Evolutionary conservation across 2,329 filamentous ascomycete genomes (phyloP).

Genomic region (Hymenoscyphus linearis): DNA sequence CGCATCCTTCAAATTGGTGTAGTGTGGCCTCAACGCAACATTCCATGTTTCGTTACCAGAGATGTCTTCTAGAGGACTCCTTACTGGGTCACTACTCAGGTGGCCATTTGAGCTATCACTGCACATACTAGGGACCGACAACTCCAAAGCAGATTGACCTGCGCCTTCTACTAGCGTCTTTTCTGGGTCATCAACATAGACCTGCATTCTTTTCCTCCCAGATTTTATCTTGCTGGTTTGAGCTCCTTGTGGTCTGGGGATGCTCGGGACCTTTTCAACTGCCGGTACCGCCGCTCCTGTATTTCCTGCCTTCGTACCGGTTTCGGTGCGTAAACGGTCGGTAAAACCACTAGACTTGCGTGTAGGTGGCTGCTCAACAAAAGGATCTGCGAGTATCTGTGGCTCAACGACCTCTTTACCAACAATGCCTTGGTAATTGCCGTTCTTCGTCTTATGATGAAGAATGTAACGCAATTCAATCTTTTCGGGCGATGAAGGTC

Average conservation of each 20-base stretch:
- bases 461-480: constrained; percentile 22
- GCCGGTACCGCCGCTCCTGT: background rate
- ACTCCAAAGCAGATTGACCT: background rate
- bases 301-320: background rate
- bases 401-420: constrained; percentile 21
- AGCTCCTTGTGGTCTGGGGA: background rate
- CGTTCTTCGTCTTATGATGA: constrained; percentile 24
- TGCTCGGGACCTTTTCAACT: background rate
- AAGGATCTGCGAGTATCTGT: constrained; percentile 25
- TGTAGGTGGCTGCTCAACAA: constrained; percentile 13
- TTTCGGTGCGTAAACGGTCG: constrained; percentile 15
- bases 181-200: constrained; percentile 13
- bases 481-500: constrained; percentile 23
- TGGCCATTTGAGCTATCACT: constrained; percentile 13
- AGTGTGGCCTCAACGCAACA: constrained; percentile 28
- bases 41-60: constrained; percentile 22
- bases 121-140: constrained; percentile 15
- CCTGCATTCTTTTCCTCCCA: background rate
- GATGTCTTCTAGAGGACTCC: constrained; percentile 15
- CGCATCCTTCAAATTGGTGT: constrained; percentile 21
- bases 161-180: constrained; percentile 19
- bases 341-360: constrained; percentile 19
- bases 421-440: constrained; percentile 22
- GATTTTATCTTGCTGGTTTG: background rate
- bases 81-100: constrained; percentile 12